Percentiles rank a stretch among this genome's conserved stretches.
Evolutionary conservation across 2,329 filamentous ascomycete genomes (phyloP).

Genomic region (Sporothrix luriei): DNA sequence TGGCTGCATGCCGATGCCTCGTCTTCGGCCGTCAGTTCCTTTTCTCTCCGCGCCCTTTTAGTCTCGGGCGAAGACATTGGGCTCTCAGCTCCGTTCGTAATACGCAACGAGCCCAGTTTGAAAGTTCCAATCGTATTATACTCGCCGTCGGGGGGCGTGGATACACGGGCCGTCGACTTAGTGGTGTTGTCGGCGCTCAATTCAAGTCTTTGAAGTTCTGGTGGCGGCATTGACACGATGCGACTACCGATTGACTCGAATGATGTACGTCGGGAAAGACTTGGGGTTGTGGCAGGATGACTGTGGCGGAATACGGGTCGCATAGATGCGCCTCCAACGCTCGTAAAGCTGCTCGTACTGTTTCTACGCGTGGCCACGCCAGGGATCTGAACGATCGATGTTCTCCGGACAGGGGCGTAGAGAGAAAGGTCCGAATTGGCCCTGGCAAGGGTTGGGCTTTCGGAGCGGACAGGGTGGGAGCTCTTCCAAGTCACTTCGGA

Average conservation of each 20-base stretch:
- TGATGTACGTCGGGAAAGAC: constrained; percentile 46
- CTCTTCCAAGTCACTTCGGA: constrained; percentile 46
- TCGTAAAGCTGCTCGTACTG: constrained; percentile 37
- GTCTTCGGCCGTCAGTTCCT: not conserved
- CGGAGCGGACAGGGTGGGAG: constrained; percentile 41
- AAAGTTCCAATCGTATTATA: constrained; percentile 64
- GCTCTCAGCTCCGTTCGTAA: constrained; percentile 61
- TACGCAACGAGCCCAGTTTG: constrained; percentile 63
- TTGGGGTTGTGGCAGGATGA: constrained; percentile 46
- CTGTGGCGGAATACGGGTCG: constrained; percentile 46
- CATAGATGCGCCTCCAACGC: constrained; percentile 33
- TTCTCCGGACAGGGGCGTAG: constrained; percentile 52
- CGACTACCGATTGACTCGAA: constrained; percentile 45
- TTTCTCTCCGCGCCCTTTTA: not conserved
- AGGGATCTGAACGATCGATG: constrained; percentile 53
- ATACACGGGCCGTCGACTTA: constrained; percentile 44
- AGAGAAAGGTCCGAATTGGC: constrained; percentile 54
- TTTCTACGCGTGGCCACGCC: constrained; percentile 52
- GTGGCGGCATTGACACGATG: constrained; percentile 44
- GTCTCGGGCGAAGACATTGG: constrained; percentile 45
- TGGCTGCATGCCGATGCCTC: not conserved
- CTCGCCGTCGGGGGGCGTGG: constrained; percentile 58
- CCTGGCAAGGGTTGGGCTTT: constrained; percentile 43
- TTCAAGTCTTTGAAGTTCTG: constrained; percentile 33
- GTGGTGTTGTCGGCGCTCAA: not conserved